Evolutionary conservation across 495 filamentous ascomycete genomes (phyloP).

Genomic region (Neurospora tetrasperma): DNA sequence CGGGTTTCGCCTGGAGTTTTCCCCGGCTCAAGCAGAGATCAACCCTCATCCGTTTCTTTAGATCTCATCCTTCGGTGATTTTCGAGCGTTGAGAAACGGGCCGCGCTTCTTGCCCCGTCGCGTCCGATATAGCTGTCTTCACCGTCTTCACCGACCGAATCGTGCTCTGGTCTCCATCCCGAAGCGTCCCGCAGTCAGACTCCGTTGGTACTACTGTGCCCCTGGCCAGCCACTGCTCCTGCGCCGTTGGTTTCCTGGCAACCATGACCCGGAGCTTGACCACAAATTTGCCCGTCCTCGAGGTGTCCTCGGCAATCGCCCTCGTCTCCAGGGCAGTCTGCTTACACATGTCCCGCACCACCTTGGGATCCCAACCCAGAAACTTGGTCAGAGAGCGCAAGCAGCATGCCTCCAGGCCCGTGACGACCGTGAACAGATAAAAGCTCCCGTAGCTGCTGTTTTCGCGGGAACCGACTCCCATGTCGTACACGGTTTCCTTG

Average conservation of each 20-base stretch:
- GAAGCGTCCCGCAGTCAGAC: neutral
- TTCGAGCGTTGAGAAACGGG: neutral
- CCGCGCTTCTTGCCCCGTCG: neutral
- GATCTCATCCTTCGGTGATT: neutral
- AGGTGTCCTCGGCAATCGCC: slow-evolving; percentile 32
- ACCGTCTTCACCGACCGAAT: slow-evolving; percentile 10
- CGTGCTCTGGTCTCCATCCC: slow-evolving; percentile 16
- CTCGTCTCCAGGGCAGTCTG: slow-evolving; percentile 44
- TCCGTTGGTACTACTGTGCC: neutral
- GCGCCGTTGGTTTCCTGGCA: slow-evolving; percentile 42
- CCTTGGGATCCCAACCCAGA: slow-evolving; percentile 44
- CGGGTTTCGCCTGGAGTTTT: neutral
- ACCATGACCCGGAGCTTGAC: slow-evolving; percentile 43
- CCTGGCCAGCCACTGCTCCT: slow-evolving; percentile 16
- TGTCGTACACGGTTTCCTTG: slow-evolving; percentile 39
- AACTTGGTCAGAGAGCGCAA: slow-evolving; percentile 51
- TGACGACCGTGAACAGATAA: slow-evolving; percentile 52
- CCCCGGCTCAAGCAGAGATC: neutral
- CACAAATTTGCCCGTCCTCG: slow-evolving; percentile 30
- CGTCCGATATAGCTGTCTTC: neutral
- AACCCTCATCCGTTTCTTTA: neutral
- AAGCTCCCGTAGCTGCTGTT: slow-evolving; percentile 52
- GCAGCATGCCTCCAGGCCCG: slow-evolving; percentile 52
- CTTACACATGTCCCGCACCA: slow-evolving; percentile 46
- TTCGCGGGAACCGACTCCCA: slow-evolving; percentile 48